These are phyloP conservation scores for Casuarina glauca DNA, from an alignment of 306 rosid genomes.

Conservation along the genomic window DNA sequence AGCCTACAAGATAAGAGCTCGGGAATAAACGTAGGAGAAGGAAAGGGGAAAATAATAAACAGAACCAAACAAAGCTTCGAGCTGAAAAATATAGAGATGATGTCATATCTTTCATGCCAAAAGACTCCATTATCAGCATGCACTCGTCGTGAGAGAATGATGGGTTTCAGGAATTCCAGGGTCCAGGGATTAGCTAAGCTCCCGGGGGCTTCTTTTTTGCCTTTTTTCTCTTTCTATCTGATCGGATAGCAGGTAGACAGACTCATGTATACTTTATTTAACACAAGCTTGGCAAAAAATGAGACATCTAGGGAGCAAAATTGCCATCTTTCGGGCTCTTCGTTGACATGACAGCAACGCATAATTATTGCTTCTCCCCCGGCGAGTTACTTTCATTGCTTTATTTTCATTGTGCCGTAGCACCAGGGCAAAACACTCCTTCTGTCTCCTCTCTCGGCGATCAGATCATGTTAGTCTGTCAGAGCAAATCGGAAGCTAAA, in stretches of 20 bases:
- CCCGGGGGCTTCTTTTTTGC: not conserved
- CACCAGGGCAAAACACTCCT: slow-evolving; percentile 4
- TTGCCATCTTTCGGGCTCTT: slow-evolving; percentile 2
- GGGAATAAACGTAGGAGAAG: not conserved
- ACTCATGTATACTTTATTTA: not conserved
- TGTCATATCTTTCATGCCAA: not conserved
- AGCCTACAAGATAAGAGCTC: not conserved
- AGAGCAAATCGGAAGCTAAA: too few species aligned
- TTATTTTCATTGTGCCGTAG: slow-evolving; percentile 5
- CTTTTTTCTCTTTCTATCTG: not conserved
- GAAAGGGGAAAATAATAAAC: too few species aligned
- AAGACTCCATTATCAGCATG: not conserved
- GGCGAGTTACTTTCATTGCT: slow-evolving; percentile 12
- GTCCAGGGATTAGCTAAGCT: not conserved
- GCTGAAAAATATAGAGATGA: not conserved
- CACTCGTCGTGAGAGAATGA: not conserved
- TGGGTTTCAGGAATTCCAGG: not conserved
- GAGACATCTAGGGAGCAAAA: not conserved
- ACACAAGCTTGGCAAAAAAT: not conserved
- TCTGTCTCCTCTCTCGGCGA: too few species aligned
- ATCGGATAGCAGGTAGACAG: not conserved
- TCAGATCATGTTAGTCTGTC: too few species aligned
- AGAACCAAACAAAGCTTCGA: not conserved
- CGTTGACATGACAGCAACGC: slow-evolving; percentile 3
- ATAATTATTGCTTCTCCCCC: slow-evolving; percentile 10